A percentile compares a stretch with the other conserved stretches of the same genome.
phyloP scores from a whole-genome alignment of 2,329 filamentous ascomycete species.

The Aspergillus sp. region DNA sequence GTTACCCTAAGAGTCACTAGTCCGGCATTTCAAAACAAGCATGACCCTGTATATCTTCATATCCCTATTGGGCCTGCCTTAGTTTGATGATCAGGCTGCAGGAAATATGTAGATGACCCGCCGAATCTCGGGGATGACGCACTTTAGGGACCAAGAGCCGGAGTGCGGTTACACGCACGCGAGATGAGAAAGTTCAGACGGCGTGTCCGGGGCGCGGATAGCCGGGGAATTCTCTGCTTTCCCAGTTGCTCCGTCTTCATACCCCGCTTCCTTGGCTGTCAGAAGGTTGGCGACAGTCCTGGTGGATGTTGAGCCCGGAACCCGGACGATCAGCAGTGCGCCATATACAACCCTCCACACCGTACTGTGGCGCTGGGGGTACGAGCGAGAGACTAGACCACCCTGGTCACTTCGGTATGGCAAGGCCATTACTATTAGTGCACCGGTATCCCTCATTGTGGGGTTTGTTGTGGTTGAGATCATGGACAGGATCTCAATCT shows the following conservation, averaged over 20 bases:
- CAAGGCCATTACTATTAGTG: neutral
- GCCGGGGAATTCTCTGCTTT: constrained; percentile 1
- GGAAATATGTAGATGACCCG: neutral
- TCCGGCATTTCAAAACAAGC: neutral
- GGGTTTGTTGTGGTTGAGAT: neutral
- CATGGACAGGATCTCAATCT: neutral
- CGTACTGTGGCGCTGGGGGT: neutral
- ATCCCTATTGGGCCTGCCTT: neutral
- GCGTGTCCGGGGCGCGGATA: neutral
- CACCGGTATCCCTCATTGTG: neutral
- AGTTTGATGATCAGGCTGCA: constrained; percentile 2
- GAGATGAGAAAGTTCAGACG: neutral
- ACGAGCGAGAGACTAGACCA: neutral
- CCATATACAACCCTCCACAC: neutral
- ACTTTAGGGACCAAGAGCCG: neutral
- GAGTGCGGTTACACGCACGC: constrained; percentile 1
- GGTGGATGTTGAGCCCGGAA: neutral
- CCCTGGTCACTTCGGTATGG: neutral
- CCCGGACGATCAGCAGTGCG: constrained; percentile 3
- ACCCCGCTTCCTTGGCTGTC: constrained; percentile 9
- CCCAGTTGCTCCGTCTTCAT: neutral
- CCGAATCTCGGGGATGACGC: neutral
- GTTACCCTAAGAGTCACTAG: neutral
- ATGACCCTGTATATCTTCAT: neutral
- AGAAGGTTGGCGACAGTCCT: neutral